Evolutionary conservation across 371 early-diverging fungal species (phyloP).

Genomic region (Apophysomyces elegans): DNA sequence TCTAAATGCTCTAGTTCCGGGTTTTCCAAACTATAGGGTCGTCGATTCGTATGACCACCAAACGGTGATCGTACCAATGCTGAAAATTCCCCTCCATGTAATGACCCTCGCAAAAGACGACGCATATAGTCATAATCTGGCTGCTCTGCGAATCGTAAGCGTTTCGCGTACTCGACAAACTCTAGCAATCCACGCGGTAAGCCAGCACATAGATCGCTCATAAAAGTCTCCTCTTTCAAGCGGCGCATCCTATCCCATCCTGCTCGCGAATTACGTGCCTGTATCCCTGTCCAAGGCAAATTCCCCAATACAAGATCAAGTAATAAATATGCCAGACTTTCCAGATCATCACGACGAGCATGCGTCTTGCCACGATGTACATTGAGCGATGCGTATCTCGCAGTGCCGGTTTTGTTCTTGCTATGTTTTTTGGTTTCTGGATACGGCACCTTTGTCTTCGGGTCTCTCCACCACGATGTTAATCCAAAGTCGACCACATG

Average conservation of each 20-base stretch:
- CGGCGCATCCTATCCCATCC: constrained; percentile 68
- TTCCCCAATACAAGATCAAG: constrained; percentile 60
- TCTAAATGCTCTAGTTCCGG: background rate
- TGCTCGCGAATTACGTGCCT: constrained; percentile 55
- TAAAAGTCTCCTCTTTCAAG: constrained; percentile 55
- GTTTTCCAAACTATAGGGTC: background rate
- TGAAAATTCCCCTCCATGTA: constrained; percentile 28
- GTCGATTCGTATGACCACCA: constrained; percentile 28
- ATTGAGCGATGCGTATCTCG: constrained; percentile 66
- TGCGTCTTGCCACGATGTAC: constrained; percentile 64
- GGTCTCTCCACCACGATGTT: constrained; percentile 55
- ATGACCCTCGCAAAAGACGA: constrained; percentile 43
- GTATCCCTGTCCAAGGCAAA: constrained; percentile 68
- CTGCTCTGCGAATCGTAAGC: constrained; percentile 85
- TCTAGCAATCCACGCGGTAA: constrained; percentile 59
- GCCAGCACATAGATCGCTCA: constrained; percentile 60
- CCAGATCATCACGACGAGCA: constrained; percentile 66
- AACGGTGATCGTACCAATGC: constrained; percentile 23
- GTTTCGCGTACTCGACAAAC: constrained; percentile 76
- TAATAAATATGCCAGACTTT: constrained; percentile 62
- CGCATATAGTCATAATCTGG: constrained; percentile 88
- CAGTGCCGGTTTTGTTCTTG: constrained; percentile 64
- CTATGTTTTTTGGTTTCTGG: constrained; percentile 49
- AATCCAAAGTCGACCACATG: constrained; percentile 64
- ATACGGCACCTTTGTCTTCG: constrained; percentile 48